Conservation (phyloP, 2,329 filamentous ascomycete genomes). For the Bipolaris cookei region DNA sequence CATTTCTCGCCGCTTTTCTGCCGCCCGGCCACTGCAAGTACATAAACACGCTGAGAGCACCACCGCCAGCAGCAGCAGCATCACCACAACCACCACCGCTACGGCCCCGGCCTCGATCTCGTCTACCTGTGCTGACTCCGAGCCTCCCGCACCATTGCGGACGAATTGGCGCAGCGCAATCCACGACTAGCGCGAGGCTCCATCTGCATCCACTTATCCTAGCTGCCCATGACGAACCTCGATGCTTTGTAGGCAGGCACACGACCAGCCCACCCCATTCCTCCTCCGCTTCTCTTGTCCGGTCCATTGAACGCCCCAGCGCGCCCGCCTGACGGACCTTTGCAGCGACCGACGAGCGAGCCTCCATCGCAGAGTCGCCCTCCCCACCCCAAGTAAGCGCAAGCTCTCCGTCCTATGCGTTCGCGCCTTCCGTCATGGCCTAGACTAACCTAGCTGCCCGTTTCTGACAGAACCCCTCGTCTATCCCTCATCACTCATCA, state of each 20-base stretch:
- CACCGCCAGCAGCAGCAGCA: background rate
- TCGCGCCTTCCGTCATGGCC: slow-evolving; percentile 31
- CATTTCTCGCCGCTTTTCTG: slow-evolving; percentile 14
- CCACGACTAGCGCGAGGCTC: slow-evolving; percentile 21
- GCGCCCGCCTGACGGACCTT: slow-evolving; percentile 16
- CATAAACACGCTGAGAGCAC: background rate
- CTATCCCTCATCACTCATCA: slow-evolving; percentile 23
- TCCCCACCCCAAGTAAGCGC: slow-evolving; percentile 23
- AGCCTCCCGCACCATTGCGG: slow-evolving; percentile 15
- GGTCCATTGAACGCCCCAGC: slow-evolving; percentile 11
- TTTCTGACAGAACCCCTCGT: slow-evolving; percentile 14
- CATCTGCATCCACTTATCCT: slow-evolving; percentile 1
- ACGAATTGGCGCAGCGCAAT: slow-evolving; percentile 10
- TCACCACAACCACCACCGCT: background rate
- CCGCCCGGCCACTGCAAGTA: background rate
- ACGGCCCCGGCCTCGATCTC: background rate
- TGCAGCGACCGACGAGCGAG: slow-evolving; percentile 20
- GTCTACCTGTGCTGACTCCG: slow-evolving; percentile 5
- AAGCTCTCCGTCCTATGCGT: slow-evolving; percentile 26
- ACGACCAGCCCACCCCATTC: slow-evolving; percentile 9
- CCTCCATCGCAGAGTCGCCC: slow-evolving; percentile 18
- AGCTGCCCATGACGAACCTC: slow-evolving; percentile 29
- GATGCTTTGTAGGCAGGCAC: slow-evolving; percentile 18
- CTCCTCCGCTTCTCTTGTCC: slow-evolving; percentile 15
- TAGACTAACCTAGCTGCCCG: slow-evolving; percentile 15